phyloP scores from a whole-genome alignment of 495 filamentous ascomycete genomes.

The Schizothecium vesticola region DNA sequence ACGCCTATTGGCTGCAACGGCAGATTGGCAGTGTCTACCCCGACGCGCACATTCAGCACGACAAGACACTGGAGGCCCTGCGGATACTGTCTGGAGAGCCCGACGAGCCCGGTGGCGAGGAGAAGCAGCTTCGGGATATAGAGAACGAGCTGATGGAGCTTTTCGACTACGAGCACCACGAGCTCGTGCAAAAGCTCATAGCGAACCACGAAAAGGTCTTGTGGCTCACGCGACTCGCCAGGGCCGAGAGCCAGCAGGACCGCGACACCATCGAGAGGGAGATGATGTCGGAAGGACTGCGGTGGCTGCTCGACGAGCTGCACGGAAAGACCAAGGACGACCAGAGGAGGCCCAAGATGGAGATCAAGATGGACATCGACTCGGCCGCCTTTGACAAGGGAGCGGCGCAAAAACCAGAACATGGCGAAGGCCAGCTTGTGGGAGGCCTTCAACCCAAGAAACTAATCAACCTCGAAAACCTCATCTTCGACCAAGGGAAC shows the following conservation, averaged over 20 bases:
- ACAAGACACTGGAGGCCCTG: slow-evolving; percentile 76
- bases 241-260: slow-evolving; percentile 74
- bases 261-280: slow-evolving; percentile 75
- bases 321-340: slow-evolving; percentile 53
- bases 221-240: slow-evolving; percentile 87
- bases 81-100: slow-evolving; percentile 69
- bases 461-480: slow-evolving; percentile 88
- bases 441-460: slow-evolving; percentile 85
- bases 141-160: slow-evolving; percentile 98
- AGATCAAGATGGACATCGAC: slow-evolving; percentile 96
- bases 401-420: slow-evolving; percentile 34
- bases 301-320: slow-evolving; percentile 79
- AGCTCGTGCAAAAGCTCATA: slow-evolving; percentile 88
- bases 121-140: slow-evolving; percentile 79
- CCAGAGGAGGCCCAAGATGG: slow-evolving; percentile 60
- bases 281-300: slow-evolving; percentile 84
- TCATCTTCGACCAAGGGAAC: slow-evolving; percentile 96
- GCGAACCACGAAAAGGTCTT: slow-evolving; percentile 86
- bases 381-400: slow-evolving; percentile 52
- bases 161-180: slow-evolving; percentile 94
- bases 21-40: slow-evolving; percentile 82
- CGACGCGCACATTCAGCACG: slow-evolving; percentile 85
- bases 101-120: slow-evolving; percentile 66
- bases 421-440: slow-evolving; percentile 60
- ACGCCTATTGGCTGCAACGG: slow-evolving; percentile 95